A percentile compares a stretch with the other conserved stretches of the same genome.
Evolutionary conservation across 1,284 basidiomycete genomes (phyloP).

Genomic region (Tilletia indica): DNA sequence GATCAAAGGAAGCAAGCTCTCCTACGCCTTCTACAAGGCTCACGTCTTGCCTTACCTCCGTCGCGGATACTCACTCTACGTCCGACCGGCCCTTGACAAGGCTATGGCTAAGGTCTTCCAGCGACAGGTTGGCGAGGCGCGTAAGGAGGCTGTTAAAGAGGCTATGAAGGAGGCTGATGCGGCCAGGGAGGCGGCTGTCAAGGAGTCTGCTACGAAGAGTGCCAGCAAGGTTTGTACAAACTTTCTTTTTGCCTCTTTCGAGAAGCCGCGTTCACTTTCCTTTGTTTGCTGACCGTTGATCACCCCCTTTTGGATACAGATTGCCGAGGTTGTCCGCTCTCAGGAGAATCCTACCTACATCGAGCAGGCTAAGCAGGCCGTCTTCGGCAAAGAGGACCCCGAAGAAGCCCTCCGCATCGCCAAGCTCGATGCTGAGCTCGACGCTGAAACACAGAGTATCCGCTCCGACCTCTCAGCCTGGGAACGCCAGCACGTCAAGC

Average conservation of each 20-base stretch:
- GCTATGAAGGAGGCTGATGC: constrained; percentile 27
- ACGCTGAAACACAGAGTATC: constrained; percentile 38
- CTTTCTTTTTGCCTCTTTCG: background rate
- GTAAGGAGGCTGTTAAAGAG: constrained; percentile 22
- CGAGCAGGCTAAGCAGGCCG: constrained; percentile 40
- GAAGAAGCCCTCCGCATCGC: constrained; percentile 36
- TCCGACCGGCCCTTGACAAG: constrained; percentile 44
- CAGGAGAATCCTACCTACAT: constrained; percentile 35
- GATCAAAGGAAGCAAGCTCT: background rate
- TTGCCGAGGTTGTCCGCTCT: constrained; percentile 22
- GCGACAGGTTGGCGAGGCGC: constrained; percentile 7
- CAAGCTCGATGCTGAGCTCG: constrained; percentile 44
- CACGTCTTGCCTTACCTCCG: constrained; percentile 41
- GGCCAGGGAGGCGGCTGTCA: constrained; percentile 36
- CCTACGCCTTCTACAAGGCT: constrained; percentile 27
- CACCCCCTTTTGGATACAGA: background rate
- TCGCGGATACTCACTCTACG: constrained; percentile 40
- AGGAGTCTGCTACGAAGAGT: constrained; percentile 18
- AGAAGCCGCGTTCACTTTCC: background rate
- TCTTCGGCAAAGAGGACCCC: constrained; percentile 26
- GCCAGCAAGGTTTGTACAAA: constrained; percentile 2
- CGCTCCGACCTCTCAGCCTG: constrained; percentile 45
- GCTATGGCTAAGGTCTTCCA: constrained; percentile 36
- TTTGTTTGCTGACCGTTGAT: too few species aligned
- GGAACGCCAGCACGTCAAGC: constrained; percentile 37